Percentiles rank a stretch among this genome's conserved stretches.
These are phyloP conservation scores for Blakeslea trispora DNA, from an alignment of 371 early-diverging fungal genomes.

Conservation along the genomic window DNA sequence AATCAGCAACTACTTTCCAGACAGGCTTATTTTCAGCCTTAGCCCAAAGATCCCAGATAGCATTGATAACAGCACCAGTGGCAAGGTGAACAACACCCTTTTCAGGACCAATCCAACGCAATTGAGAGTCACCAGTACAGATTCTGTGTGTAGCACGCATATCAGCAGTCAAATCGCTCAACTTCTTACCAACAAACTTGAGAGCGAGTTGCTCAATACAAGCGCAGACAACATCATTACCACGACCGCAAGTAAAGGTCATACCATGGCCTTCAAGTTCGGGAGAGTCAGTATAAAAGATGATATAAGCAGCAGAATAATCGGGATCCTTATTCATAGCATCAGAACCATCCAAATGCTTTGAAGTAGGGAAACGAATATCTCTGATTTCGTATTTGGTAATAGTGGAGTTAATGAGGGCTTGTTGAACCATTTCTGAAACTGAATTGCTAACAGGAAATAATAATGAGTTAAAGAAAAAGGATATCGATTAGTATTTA, in stretches of 20 bases:
- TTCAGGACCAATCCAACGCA: constrained; percentile 58
- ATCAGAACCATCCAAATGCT: constrained; percentile 51
- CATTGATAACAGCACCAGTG: constrained; percentile 58
- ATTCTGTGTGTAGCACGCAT: constrained; percentile 53
- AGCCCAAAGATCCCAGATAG: constrained; percentile 60
- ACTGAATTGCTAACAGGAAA: not conserved
- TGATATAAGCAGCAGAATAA: constrained; percentile 55
- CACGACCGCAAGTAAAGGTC: constrained; percentile 56
- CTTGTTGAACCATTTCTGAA: constrained; percentile 7
- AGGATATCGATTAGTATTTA: not conserved
- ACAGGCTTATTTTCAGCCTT: constrained; percentile 56
- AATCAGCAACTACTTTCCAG: constrained; percentile 54
- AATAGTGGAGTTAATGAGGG: constrained; percentile 30
- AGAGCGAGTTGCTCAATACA: constrained; percentile 47
- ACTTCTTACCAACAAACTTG: constrained; percentile 44
- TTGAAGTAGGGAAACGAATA: constrained; percentile 55
- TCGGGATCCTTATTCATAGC: constrained; percentile 60
- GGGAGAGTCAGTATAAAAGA: constrained; percentile 42
- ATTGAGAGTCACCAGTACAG: constrained; percentile 53
- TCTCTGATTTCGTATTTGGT: constrained; percentile 48
- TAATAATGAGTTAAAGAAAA: not conserved
- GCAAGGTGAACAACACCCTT: constrained; percentile 56
- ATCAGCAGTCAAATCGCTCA: constrained; percentile 34
- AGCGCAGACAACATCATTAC: constrained; percentile 46
- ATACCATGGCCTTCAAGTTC: constrained; percentile 49